Conservation (phyloP, 1,284 basidiomycete species). For the Coniferiporia weirii region DNA sequence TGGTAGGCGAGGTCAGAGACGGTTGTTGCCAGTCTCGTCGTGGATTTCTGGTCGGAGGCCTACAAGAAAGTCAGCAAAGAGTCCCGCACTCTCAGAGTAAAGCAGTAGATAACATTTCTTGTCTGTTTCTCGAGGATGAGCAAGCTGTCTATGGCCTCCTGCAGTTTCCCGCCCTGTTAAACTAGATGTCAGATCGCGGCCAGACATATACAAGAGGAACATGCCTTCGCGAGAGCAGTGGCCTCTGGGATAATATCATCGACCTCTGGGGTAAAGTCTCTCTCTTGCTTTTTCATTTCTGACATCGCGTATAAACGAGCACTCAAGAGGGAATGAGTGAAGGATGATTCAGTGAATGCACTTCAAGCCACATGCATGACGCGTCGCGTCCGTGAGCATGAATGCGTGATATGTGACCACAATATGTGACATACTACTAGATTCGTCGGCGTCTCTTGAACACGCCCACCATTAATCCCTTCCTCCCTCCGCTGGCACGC, state of each 20-base stretch:
- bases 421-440: not conserved
- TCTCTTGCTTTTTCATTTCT: slow-evolving; percentile 76
- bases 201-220: slow-evolving; percentile 12
- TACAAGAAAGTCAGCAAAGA: slow-evolving; percentile 29
- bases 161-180: slow-evolving; percentile 66
- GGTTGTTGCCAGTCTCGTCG: slow-evolving; percentile 78
- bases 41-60: slow-evolving; percentile 92
- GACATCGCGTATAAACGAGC: slow-evolving; percentile 44
- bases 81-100: slow-evolving; percentile 23
- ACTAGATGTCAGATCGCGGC: slow-evolving; percentile 14
- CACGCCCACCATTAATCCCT: not conserved
- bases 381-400: slow-evolving; percentile 13
- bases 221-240: slow-evolving; percentile 51
- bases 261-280: slow-evolving; percentile 69
- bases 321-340: slow-evolving; percentile 24
- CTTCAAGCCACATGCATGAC: not conserved
- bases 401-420: not conserved
- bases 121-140: slow-evolving; percentile 92
- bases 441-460: not conserved
- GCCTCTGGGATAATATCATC: slow-evolving; percentile 56
- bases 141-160: slow-evolving; percentile 88
- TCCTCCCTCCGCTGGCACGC: too few species aligned
- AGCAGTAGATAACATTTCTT: slow-evolving; percentile 63
- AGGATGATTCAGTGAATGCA: slow-evolving; percentile 22
- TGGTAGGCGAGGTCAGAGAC: slow-evolving; percentile 71